Base-by-base conservation (phyloP, 345 rosid species). In the Camelina neglecta region DNA sequence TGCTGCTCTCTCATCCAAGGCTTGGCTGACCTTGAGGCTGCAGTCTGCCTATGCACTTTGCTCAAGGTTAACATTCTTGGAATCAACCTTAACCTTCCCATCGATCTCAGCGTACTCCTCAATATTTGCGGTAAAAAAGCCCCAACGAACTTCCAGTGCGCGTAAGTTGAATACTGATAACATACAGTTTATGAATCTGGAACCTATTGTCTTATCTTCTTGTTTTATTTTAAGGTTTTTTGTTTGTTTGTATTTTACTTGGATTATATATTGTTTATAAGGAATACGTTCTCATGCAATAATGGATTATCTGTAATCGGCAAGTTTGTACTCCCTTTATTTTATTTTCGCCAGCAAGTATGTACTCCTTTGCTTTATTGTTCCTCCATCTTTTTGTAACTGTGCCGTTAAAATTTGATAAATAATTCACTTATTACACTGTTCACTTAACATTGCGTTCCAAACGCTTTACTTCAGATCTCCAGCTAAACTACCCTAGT, bases 21-120 rank as follows among this genome's bases (percentile, higher is more conserved):
- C 3, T 83, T 87, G 55, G 84, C 1, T 18, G 91, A 75, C 56
- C 80, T 85, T 24, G 89, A 87, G 31, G 88, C 83, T 39, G 85
- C 88, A 2, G 69, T 67, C 60, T 87, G 88, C 79, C 86, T 87
- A 9, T 87, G 88, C 79, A 83, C 86, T 12, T 79, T 68, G 4
- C 69, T 87, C 35, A 82, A 26, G 69, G 81, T 67, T 51, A 85
- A 58, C 12, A 39, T 85, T 38, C 80, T 85, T 65, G 89, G 91
- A 9, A 64, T 84, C 67, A 79, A 41, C 55, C 75, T 87, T n/a
- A 77, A 84, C 39, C 31, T 85, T 65, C 89, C 87, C 0, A 36
- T 85, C 53, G 15, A 80, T 8, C 81, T 86, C 23, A 81, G 73
- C 48, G 50, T 86, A 51, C 78, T 82, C 21, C 79, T 87, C 50